Base-by-base conservation (phyloP, 495 filamentous ascomycete species). In the Penicillium ochrochloron region DNA sequence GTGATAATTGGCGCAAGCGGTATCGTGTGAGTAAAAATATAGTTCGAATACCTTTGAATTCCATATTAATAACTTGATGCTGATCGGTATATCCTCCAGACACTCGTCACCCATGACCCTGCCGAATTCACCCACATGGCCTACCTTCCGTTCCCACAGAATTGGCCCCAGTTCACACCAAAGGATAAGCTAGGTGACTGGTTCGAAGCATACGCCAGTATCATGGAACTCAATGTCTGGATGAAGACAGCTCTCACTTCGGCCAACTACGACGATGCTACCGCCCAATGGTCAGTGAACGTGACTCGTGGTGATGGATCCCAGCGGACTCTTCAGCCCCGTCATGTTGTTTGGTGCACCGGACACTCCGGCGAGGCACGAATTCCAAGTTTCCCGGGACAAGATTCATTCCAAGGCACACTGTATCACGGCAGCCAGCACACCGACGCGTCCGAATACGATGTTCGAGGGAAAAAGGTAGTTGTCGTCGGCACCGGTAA, bases 401-500 rank as follows among this genome's bases (percentile, higher is more conserved):
- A 83, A 51, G 70, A 76, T 1, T 57, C 66, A 23, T 84, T 83
- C 67, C 65, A 86, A 42, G 86, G 86, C 0, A 77, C 64, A 2
- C 66, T 78, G 5, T 82, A 80, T 59, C 83, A 85, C 46, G 78
- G 72, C 6, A 80, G 74, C 23, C 71, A 81, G 51, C 78, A 82
- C 65, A 58, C 62, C 14, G 77, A 81, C 54, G 78, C 78, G 1
- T 73, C 77, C 10, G 64, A 75, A 23, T 59, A 63, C 17, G 67
- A 77, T 39, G 72, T 78, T 9, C 75, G 76, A 11, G 86, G 85
- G 5, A 92, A 89, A 70, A 90, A 88, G 58, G 92, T 86, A 0
- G 75, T 94, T n/a, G 85, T 96, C 1, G 86, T 96, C 5, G 92
- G 92, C 4, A 90, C 87, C 48, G 91, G 92, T 70, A 95, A 93